These are phyloP conservation scores for Quercus tomentella DNA, from an alignment of 331 rosid species.

Conservation along the genomic window DNA sequence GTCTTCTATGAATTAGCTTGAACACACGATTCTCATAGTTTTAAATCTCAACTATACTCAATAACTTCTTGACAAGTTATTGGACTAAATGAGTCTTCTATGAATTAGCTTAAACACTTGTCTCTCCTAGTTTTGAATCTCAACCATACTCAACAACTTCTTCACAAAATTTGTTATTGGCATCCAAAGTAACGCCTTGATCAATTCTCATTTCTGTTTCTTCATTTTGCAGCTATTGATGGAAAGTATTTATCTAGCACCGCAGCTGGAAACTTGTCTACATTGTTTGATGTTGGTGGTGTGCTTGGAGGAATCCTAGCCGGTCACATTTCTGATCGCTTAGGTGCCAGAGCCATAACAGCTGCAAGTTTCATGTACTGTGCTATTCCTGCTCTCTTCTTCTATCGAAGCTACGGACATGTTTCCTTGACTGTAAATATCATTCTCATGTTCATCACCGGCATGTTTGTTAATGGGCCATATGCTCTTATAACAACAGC, in stretches of 20 bases:
- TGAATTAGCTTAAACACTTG: no score
- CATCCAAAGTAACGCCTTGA: background rate
- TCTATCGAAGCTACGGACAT: slow-evolving; percentile 78
- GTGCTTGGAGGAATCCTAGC: slow-evolving; percentile 95
- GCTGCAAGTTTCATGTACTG: slow-evolving; percentile 99
- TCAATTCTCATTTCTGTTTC: background rate
- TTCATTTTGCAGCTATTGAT: slow-evolving; percentile 70
- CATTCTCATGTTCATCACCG: slow-evolving; percentile 73
- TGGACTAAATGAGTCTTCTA: background rate
- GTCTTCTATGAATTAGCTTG: no score
- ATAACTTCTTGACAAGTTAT: background rate
- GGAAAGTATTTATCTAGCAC: slow-evolving; percentile 76
- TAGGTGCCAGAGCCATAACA: slow-evolving; percentile 86
- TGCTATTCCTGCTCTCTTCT: slow-evolving; percentile 96
- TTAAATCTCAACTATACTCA: no score
- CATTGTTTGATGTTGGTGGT: slow-evolving; percentile 95
- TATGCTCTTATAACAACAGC: slow-evolving; percentile 98
- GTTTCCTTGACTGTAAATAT: slow-evolving; percentile 53
- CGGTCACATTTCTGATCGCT: slow-evolving; percentile 82
- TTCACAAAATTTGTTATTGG: background rate
- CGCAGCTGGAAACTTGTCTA: slow-evolving; percentile 74
- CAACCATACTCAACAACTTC: no score
- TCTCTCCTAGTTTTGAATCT: no score
- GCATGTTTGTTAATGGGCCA: slow-evolving; percentile 94
- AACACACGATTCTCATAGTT: no score